Percentiles rank a stretch among this genome's conserved stretches.
phyloP scores from a whole-genome alignment of 2,329 filamentous ascomycete genomes.

The Leptodontidium sp. region DNA sequence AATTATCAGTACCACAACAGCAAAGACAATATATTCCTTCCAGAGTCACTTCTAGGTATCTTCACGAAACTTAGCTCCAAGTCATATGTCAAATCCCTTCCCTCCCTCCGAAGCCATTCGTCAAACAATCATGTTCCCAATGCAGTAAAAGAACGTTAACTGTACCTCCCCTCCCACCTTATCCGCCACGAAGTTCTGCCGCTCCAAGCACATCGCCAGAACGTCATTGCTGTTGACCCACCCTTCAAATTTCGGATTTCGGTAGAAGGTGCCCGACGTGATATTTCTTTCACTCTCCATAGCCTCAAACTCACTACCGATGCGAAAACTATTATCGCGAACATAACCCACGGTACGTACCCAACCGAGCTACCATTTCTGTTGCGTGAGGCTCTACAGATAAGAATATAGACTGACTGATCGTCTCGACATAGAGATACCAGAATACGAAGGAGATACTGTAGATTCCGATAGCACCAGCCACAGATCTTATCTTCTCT shows the following conservation, averaged over 20 bases:
- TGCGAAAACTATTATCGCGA: neutral
- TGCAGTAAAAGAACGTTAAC: neutral
- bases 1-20: too few species aligned
- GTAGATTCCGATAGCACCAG: conserved; percentile 9
- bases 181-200: conserved; percentile 3
- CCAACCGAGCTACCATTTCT: neutral
- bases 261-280: conserved; percentile 7
- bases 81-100: too few species aligned
- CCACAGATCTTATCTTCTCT: conserved; percentile 15
- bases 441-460: neutral
- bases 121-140: neutral
- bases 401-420: neutral
- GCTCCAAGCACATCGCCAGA: neutral
- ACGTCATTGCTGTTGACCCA: conserved; percentile 12
- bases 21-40: too few species aligned
- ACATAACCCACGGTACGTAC: neutral
- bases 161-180: too few species aligned
- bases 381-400: neutral
- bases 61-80: too few species aligned
- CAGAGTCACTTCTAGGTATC: too few species aligned
- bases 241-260: conserved; percentile 15
- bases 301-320: neutral
- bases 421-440: neutral
- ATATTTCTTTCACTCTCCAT: neutral
- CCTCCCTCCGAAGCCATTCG: too few species aligned